A percentile compares a stretch with the other conserved stretches of the same genome.
Evolutionary conservation across 768 basidiomycete species (phyloP).

Genomic region (Pisolithus albus): DNA sequence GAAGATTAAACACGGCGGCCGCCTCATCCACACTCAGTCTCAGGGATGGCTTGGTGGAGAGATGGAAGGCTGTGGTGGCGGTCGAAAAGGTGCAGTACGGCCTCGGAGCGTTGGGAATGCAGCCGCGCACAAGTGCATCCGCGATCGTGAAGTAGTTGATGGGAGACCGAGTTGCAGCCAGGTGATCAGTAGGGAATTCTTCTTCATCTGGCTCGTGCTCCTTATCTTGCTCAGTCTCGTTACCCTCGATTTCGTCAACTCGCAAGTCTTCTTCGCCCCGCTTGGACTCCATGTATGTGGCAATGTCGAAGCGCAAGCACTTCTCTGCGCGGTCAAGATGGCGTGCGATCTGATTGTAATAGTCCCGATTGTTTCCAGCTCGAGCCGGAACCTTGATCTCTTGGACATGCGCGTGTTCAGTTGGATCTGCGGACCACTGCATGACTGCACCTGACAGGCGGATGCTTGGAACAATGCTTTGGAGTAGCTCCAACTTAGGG

Average conservation of each 20-base stretch:
- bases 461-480: conserved; percentile 3
- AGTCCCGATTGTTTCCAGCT: conserved; percentile 1
- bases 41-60: conserved; percentile 1
- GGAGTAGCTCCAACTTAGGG: conserved; percentile 7
- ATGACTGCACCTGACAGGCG: background rate
- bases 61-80: conserved; percentile 2
- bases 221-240: background rate
- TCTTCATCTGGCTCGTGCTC: conserved; percentile 1
- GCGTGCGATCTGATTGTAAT: background rate
- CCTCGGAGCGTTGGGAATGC: background rate
- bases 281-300: background rate
- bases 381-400: conserved; percentile 1
- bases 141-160: background rate
- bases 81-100: conserved; percentile 1
- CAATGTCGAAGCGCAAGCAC: background rate
- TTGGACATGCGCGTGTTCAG: conserved; percentile 1
- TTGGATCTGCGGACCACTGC: conserved; percentile 5
- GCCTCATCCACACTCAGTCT: conserved; percentile 1
- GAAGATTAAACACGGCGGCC: background rate
- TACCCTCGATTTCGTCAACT: background rate
- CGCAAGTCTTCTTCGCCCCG: background rate
- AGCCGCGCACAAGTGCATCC: background rate
- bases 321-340: background rate
- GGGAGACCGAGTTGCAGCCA: background rate
- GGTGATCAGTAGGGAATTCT: background rate